Base-by-base conservation (phyloP, 176 grass and related monocot genomes). In the Bonia amplexicaulis region DNA sequence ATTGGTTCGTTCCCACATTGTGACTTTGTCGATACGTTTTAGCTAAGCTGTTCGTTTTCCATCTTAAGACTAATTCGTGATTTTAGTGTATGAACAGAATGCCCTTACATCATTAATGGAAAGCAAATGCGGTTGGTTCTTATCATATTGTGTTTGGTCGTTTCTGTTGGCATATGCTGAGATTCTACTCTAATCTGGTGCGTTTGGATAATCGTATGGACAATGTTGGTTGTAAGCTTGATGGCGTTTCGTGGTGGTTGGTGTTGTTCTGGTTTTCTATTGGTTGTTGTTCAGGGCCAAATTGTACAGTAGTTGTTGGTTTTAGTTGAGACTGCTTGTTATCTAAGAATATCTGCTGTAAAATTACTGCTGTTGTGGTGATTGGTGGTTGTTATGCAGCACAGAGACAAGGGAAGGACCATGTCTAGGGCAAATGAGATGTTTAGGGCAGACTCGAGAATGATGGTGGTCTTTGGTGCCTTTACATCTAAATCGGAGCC, bases 381-480 rank as follows among this genome's bases (percentile, higher is more conserved):
- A 75, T 54, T 26, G 10, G 75, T 70, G 10, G 26, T 55, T 64
- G 42, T 44, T 54, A 9, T 75, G 74, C 69, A 87, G 26, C 62
- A 12, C 67, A 61, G 69, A 42, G 52, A 7, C 20, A 46, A 75
- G 29, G 16, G 49, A 41, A 44, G 22, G 39, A 42, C 73, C 20
- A 90, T 90, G 91, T 19, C 85, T 19, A 85, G 85, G 72, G 85
- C 66, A 88, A 87, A 93, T 76, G 76, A 78, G n/a, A 40, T 78
- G 35, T 78, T 74, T 39, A 68, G 59, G 53, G 66, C 25, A 16
- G 88, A 93, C 45, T 85, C 85, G 15, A 88, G 77, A 27, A 72
- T 83, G 79, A 86, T 90, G 75, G 29, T 88, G 75, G 85, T 90
- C 54, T 90, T 92, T 71, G 81, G 90, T 84, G 64, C 88, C 39